A percentile compares a stretch with the other conserved stretches of the same genome.
Evolutionary conservation across 2,329 filamentous ascomycete species (phyloP).

Genomic region (Dichotomopilus funicola): DNA sequence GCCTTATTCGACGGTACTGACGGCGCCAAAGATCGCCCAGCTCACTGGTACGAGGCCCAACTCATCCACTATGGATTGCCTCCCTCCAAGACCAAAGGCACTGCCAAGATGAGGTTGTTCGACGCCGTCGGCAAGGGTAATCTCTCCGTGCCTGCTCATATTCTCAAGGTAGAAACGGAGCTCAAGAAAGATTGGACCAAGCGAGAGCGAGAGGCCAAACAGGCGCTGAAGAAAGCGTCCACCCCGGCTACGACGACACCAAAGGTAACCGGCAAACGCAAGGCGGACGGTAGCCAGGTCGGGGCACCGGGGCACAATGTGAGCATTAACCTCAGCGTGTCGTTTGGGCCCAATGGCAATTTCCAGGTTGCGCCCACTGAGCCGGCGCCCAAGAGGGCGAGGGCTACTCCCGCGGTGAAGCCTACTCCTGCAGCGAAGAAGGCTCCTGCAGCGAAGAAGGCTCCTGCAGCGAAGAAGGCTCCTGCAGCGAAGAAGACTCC

Average conservation of each 20-base stretch:
- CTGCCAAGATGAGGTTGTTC: slow-evolving; percentile 52
- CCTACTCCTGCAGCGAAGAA: too few relatives aligned
- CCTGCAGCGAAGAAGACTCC: too few relatives aligned
- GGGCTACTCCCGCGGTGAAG: neutral
- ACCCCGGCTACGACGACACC: neutral
- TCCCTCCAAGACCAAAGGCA: slow-evolving; percentile 50
- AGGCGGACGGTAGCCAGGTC: slow-evolving; percentile 26
- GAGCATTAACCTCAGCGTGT: slow-evolving; percentile 14
- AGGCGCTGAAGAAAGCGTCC: slow-evolving; percentile 14
- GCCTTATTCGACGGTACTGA: slow-evolving; percentile 37
- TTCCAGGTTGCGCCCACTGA: slow-evolving; percentile 5
- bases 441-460: too few relatives aligned
- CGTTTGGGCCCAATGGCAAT: slow-evolving; percentile 11
- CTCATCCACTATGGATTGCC: slow-evolving; percentile 55
- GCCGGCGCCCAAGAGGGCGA: slow-evolving; percentile 16
- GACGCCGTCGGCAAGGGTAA: slow-evolving; percentile 45
- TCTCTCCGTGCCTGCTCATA: slow-evolving; percentile 42
- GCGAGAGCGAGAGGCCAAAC: slow-evolving; percentile 43
- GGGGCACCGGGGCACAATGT: slow-evolving; percentile 14
- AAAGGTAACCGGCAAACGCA: slow-evolving; percentile 13
- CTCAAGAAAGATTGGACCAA: slow-evolving; percentile 53
- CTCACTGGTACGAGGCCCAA: slow-evolving; percentile 57
- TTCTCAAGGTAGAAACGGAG: slow-evolving; percentile 44
- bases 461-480: too few relatives aligned
- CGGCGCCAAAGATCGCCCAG: slow-evolving; percentile 43